Conservation (phyloP, 192 early-diverging fungal species). For the Podila epicladia region DNA sequence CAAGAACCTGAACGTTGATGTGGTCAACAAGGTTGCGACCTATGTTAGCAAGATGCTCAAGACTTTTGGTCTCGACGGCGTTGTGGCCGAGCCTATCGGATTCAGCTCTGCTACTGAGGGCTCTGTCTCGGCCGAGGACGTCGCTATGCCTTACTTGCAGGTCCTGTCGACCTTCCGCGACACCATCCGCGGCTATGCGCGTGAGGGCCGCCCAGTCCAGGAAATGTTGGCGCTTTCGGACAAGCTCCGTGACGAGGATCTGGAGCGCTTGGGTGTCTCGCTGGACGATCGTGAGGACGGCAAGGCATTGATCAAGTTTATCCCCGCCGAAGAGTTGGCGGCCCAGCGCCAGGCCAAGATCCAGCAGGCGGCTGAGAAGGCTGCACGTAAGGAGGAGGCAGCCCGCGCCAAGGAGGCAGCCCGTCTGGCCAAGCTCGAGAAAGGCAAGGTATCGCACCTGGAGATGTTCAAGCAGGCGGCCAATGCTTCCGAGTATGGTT, state of each 20-base stretch:
- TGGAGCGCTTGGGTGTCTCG: slow-evolving; percentile 88
- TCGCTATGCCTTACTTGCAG: slow-evolving; percentile 81
- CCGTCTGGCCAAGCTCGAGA: slow-evolving; percentile 74
- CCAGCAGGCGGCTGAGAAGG: slow-evolving; percentile 69
- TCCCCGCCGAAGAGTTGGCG: slow-evolving; percentile 75
- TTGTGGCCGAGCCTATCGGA: slow-evolving; percentile 70
- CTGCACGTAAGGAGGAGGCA: slow-evolving; percentile 67
- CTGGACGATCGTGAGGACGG: slow-evolving; percentile 97
- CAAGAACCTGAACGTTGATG: slow-evolving; percentile 67
- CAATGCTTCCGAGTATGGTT: slow-evolving; percentile 32
- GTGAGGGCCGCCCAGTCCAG: slow-evolving; percentile 55
- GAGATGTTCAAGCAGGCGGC: slow-evolving; percentile 82
- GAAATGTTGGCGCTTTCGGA: slow-evolving; percentile 84
- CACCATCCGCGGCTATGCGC: slow-evolving; percentile 79
- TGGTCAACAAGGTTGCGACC: slow-evolving; percentile 79
- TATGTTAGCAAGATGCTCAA: slow-evolving; percentile 85
- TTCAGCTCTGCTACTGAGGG: slow-evolving; percentile 56
- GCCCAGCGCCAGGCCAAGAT: slow-evolving; percentile 75
- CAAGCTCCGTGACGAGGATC: slow-evolving; percentile 87
- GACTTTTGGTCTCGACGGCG: slow-evolving; percentile 84
- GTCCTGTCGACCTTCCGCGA: slow-evolving; percentile 91
- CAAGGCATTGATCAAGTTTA: slow-evolving; percentile 91
- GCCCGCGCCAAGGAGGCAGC: slow-evolving; percentile 71
- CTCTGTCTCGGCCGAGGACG: slow-evolving; percentile 39
- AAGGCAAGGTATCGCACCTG: slow-evolving; percentile 78